A percentile compares a stretch with the other conserved stretches of the same genome.
These are phyloP conservation scores for Thelonectria discophora DNA, from an alignment of 2,329 filamentous ascomycete genomes.

Conservation along the genomic window DNA sequence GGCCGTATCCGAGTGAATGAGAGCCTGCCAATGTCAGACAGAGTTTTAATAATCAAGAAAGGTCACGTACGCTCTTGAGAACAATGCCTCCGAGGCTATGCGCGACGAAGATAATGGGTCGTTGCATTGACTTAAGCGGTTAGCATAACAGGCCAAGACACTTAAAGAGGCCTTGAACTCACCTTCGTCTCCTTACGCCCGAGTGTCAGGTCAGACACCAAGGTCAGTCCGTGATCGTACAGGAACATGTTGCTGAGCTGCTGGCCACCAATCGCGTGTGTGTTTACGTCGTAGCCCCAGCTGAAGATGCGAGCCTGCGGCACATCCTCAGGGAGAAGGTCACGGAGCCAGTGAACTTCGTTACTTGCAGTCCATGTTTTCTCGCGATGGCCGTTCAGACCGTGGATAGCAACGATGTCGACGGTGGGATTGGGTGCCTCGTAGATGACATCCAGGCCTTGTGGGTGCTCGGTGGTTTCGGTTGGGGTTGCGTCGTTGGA, in stretches of 20 bases:
- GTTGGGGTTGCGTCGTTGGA: no score
- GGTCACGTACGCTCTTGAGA: slow-evolving; percentile 5
- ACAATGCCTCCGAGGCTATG: slow-evolving; percentile 18
- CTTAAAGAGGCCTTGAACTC: no score
- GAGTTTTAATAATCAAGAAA: not conserved
- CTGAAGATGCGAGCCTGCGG: not conserved
- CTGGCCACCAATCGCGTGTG: not conserved
- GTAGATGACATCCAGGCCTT: not conserved
- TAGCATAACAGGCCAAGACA: no score
- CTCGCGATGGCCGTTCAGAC: slow-evolving; percentile 1
- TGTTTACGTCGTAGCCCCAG: not conserved
- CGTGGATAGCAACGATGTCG: slow-evolving; percentile 1
- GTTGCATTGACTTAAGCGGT: not conserved
- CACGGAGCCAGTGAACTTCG: not conserved
- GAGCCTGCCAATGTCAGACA: slow-evolving; percentile 1
- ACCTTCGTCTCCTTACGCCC: not conserved
- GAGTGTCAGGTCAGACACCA: not conserved
- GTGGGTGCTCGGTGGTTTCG: not conserved
- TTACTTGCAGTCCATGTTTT: not conserved
- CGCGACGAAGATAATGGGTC: slow-evolving; percentile 12
- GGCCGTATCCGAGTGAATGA: slow-evolving; percentile 14
- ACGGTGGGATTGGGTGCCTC: not conserved
- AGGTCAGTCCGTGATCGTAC: not conserved
- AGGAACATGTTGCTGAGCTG: not conserved
- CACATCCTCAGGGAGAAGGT: not conserved